Evolutionary conservation across 192 early-diverging fungal species (phyloP).

Genomic region (Coemansia sp.): DNA sequence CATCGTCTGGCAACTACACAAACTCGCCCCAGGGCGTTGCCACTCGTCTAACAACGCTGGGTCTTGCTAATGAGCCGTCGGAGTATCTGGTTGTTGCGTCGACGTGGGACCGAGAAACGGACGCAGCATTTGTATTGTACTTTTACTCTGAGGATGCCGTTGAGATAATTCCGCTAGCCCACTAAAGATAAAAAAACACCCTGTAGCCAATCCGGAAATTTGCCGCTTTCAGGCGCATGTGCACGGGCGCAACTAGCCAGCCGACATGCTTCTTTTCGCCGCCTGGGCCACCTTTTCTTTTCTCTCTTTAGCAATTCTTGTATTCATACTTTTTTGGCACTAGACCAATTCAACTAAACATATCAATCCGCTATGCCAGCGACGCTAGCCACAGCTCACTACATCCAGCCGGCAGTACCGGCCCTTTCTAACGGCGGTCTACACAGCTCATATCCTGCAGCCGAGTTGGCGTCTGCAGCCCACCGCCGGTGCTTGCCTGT

Average conservation of each 20-base stretch:
- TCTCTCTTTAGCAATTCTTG: background rate
- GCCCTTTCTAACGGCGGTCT: background rate
- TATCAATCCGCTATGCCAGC: slow-evolving; percentile 10
- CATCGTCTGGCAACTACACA: slow-evolving; percentile 52
- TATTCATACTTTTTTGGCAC: background rate
- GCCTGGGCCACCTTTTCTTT: background rate
- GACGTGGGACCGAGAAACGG: slow-evolving; percentile 40
- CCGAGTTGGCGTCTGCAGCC: background rate
- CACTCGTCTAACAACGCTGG: slow-evolving; percentile 27
- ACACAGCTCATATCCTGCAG: background rate
- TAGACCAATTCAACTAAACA: background rate
- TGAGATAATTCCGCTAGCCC: slow-evolving; percentile 28
- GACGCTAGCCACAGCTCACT: slow-evolving; percentile 1
- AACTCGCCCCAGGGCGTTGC: slow-evolving; percentile 54
- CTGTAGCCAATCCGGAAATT: background rate
- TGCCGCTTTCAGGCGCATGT: slow-evolving; percentile 8
- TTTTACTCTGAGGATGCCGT: slow-evolving; percentile 47
- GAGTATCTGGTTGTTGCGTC: slow-evolving; percentile 49
- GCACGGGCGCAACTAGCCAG: background rate
- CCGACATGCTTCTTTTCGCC: too few relatives aligned
- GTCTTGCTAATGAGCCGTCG: slow-evolving; percentile 17
- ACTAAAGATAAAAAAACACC: background rate
- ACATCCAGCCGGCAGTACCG: background rate
- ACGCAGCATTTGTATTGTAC: slow-evolving; percentile 48
- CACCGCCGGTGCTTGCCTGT: slow-evolving; percentile 3